phyloP scores from a whole-genome alignment of 139 green algal genomes.

The Volvox africanus region DNA sequence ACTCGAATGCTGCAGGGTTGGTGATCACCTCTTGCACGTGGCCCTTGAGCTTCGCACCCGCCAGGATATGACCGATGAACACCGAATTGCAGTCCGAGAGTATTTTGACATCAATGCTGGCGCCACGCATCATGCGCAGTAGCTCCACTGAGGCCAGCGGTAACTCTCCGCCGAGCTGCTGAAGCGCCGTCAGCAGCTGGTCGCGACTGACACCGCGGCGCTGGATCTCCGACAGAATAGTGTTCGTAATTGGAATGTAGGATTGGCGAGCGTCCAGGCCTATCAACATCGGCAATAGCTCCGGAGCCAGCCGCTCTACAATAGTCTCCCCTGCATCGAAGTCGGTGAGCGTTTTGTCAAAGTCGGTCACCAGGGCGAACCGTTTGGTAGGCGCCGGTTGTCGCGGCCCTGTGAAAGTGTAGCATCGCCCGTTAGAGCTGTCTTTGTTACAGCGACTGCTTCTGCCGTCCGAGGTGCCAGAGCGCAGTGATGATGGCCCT shows the following conservation, averaged over 20 bases:
- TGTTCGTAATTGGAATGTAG: slow-evolving; percentile 88
- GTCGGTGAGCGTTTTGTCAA: slow-evolving; percentile 88
- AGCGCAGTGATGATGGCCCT: neutral
- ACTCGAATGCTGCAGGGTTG: slow-evolving; percentile 76
- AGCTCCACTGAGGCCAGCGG: slow-evolving; percentile 58
- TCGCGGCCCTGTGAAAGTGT: neutral
- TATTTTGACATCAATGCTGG: slow-evolving; percentile 65
- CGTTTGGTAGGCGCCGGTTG: neutral
- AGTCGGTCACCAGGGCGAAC: slow-evolving; percentile 79
- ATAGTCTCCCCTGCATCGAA: slow-evolving; percentile 78
- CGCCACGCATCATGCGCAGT: slow-evolving; percentile 57
- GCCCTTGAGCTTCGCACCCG: slow-evolving; percentile 63
- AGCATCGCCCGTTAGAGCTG: neutral
- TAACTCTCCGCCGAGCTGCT: slow-evolving; percentile 76
- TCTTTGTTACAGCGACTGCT: neutral
- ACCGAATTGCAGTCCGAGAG: slow-evolving; percentile 84
- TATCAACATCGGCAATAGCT: slow-evolving; percentile 84
- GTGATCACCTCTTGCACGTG: slow-evolving; percentile 77
- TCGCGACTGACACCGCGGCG: slow-evolving; percentile 80
- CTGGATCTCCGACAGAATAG: slow-evolving; percentile 78
- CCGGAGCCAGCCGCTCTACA: slow-evolving; percentile 81
- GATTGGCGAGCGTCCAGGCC: slow-evolving; percentile 51
- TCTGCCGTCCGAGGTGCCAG: neutral
- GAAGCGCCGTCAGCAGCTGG: slow-evolving; percentile 71
- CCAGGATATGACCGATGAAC: slow-evolving; percentile 85